Evolutionary conservation across 345 rosid species (phyloP).

Genomic region (Melaleuca quinquenervia): DNA sequence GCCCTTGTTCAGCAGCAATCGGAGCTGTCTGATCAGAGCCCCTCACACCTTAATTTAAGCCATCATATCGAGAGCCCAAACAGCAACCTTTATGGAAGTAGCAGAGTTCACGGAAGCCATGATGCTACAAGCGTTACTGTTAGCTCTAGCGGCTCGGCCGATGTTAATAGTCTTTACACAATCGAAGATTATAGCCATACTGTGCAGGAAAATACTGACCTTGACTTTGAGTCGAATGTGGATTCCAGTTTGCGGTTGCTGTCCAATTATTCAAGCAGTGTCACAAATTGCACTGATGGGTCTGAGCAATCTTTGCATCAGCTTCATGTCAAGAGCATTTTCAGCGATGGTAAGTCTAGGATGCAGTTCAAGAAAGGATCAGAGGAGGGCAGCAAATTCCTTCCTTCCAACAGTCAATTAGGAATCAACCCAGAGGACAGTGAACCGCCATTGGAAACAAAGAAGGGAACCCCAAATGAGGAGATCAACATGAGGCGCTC

Average conservation of each 20-base stretch:
- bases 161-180: neutral
- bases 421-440: conserved; percentile 21
- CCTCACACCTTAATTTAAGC: neutral
- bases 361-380: conserved; percentile 62
- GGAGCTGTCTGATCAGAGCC: neutral
- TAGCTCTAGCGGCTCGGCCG: neutral
- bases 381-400: conserved; percentile 84
- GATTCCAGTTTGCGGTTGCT: neutral
- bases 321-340: conserved; percentile 43
- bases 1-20: conserved; percentile 14
- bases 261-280: conserved; percentile 8
- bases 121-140: neutral
- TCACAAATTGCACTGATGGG: neutral
- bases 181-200: neutral
- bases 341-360: conserved; percentile 40
- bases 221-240: neutral
- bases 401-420: conserved; percentile 48
- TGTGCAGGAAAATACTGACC: neutral
- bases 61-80: conserved; percentile 8
- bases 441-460: neutral
- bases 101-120: neutral
- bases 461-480: conserved; percentile 10
- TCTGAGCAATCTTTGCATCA: conserved; percentile 27
- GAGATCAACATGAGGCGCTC: neutral
- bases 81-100: conserved; percentile 1